A percentile compares a stretch with the other conserved stretches of the same genome.
Evolutionary conservation across 228 moss, liverwort and hornwort genomes (phyloP).

Genomic region (Sphagnum magellanicum): DNA sequence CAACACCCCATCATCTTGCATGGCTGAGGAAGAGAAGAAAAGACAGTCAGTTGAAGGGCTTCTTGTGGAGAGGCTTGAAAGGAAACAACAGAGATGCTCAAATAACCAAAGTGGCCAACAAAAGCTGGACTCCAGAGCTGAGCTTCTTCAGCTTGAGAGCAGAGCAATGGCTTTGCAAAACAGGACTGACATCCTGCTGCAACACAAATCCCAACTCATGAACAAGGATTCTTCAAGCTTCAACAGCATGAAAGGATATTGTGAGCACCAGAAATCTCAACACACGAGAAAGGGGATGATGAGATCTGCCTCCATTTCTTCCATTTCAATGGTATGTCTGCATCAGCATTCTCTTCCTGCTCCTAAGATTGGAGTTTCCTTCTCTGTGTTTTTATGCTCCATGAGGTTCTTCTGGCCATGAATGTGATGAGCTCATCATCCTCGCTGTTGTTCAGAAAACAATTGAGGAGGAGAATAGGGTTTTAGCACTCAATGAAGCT

Average conservation of each 20-base stretch:
- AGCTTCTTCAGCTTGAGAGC: constrained; percentile 15
- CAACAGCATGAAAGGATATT: no score
- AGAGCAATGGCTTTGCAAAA: constrained; percentile 31
- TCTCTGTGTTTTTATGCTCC: no score
- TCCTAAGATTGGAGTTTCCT: no score
- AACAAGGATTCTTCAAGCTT: constrained; percentile 8
- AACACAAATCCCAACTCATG: constrained; percentile 19
- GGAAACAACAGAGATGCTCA: constrained; percentile 39
- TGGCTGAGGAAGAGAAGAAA: no score
- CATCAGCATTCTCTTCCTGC: no score
- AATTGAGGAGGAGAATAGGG: constrained; percentile 11
- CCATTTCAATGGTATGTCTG: no score
- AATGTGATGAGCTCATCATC: neutral
- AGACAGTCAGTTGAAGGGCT: no score
- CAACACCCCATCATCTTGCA: no score
- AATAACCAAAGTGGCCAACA: constrained; percentile 18
- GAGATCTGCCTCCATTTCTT: no score
- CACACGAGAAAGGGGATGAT: no score
- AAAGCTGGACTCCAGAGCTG: constrained; percentile 12
- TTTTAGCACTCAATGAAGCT: constrained; percentile 12
- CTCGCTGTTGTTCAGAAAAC: constrained; percentile 16
- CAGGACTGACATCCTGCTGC: constrained; percentile 25
- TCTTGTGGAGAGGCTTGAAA: constrained; percentile 13
- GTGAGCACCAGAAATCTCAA: constrained; percentile 5
- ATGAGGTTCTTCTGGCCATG: no score